Conservation (phyloP, 176 grass and related monocot genomes). For the Aegilops tauschii region DNA sequence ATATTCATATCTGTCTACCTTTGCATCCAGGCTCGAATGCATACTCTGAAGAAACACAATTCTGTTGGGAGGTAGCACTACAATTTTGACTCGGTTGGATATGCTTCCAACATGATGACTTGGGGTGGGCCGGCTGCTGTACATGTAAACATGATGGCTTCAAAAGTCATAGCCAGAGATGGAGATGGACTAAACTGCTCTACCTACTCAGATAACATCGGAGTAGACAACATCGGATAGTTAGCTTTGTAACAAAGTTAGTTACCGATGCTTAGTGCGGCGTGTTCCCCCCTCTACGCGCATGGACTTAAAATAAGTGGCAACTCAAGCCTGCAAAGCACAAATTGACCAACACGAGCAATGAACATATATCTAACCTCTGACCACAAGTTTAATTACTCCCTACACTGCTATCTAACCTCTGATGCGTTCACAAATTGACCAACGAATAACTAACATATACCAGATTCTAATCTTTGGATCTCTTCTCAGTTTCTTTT, state of each 20-base stretch:
- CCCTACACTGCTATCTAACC: not conserved
- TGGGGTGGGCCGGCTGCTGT: too few relatives aligned
- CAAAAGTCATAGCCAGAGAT: not conserved
- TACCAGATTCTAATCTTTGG: not conserved
- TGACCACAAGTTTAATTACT: not conserved
- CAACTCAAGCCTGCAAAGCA: too few relatives aligned
- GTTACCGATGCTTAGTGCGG: not conserved
- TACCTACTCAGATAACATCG: not conserved
- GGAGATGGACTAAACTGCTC: not conserved
- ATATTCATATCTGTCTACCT: too few relatives aligned
- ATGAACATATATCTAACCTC: not conserved
- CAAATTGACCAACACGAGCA: too few relatives aligned
- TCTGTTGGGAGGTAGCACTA: too few relatives aligned
- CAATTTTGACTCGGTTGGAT: not conserved
- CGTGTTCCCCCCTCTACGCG: not conserved
- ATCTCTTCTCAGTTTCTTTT: not conserved
- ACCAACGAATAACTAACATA: not conserved
- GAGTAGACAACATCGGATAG: not conserved
- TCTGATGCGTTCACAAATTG: not conserved
- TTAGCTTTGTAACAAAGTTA: not conserved
- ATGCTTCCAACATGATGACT: not conserved
- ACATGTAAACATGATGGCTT: too few relatives aligned
- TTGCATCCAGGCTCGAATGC: not conserved
- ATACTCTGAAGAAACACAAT: not conserved
- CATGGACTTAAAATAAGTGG: not conserved